Percentiles rank a stretch among this genome's conserved stretches.
phyloP scores from a whole-genome alignment of 352 stramenopile genomes.

The Phytophthora gonapodyides region DNA sequence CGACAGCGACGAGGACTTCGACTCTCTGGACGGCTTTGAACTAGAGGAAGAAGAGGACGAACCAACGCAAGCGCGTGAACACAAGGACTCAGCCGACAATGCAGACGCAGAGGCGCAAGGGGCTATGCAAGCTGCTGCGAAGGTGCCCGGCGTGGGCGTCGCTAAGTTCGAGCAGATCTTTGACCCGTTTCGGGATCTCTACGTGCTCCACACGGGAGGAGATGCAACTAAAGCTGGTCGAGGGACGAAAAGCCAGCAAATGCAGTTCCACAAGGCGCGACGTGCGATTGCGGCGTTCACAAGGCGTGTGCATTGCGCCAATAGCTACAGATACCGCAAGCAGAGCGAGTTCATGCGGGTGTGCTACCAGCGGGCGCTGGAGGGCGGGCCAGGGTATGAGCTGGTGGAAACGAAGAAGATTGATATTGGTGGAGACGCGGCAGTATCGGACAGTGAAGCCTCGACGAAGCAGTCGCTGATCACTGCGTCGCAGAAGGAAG shows the following conservation, averaged over 20 bases:
- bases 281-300: conserved; percentile 43
- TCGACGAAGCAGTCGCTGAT: conserved; percentile 27
- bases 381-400: conserved; percentile 41
- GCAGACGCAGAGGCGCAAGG: conserved; percentile 14
- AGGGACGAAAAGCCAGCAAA: conserved; percentile 10
- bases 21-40: conserved; percentile 36
- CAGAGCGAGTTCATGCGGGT: conserved; percentile 69
- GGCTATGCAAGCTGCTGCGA: conserved; percentile 3
- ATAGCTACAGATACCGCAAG: conserved; percentile 61
- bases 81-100: conserved; percentile 20
- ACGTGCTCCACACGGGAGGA: conserved; percentile 23
- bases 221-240: neutral
- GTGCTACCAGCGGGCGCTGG: conserved; percentile 58
- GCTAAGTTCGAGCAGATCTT: conserved; percentile 58
- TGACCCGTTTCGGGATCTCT: conserved; percentile 62
- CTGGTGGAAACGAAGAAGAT: conserved; percentile 21
- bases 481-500: conserved; percentile 36
- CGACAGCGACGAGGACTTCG: conserved; percentile 40
- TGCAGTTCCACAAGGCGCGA: conserved; percentile 32
- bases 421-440: conserved; percentile 2
- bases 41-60: conserved; percentile 34
- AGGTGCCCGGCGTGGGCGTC: conserved; percentile 15
- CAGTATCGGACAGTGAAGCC: neutral
- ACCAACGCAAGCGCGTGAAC: conserved; percentile 17
- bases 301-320: conserved; percentile 44